Base-by-base conservation (phyloP, 371 early-diverging fungal genomes). In the Apophysomyces ossiformis region DNA sequence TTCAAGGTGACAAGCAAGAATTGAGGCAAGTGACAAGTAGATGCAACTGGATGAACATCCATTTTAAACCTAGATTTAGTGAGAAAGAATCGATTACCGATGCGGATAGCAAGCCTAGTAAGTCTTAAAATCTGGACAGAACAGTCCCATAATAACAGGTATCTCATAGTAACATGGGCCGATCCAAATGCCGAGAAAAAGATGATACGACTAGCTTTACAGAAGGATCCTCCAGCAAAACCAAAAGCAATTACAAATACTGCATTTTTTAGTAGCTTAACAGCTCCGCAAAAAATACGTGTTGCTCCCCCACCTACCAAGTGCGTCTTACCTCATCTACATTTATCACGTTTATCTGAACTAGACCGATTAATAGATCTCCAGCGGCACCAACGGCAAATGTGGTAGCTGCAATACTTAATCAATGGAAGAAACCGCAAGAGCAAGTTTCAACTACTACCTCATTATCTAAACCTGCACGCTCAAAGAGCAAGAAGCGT, bases 191-290 rank as follows among this genome's bases (percentile, higher is more conserved):
- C 13, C 26, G 35, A 57, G 32, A 68, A 63, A 26, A 41, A 61
- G n/a, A 4, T 44, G 26, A 41, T 67, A 8, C 60, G 45, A 44
- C 44, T 73, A 11, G 73, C 68, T n/a, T 67, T 73, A 54, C 65
- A 69, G 62, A 73, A 73, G 41, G 73, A 73, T 18, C 70, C 73
- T 32, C 73, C 73, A 1, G 16, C 54, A 0, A 66, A 44, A 56
- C 62, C 73, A 58, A 69, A 64, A 45, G 69, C 69, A 1, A 66
- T 69, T 12, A 43, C 57, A 5, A 66, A 72, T 61, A 56, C 57
- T 7, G 39, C 54, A 8, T 64, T 64, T 43, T 64, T 64, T 32
- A 57, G 36, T n/a, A 57, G 43, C 21, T 39, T 64, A 15, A 13
- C 44, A 13, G 57, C 35, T 9, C 57, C 64, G 43, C 61, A 39